Evolutionary conservation across 768 basidiomycete species (phyloP), one percentile per base, ranked within the genome.

Genomic region (Leccinum rimulosum): DNA sequence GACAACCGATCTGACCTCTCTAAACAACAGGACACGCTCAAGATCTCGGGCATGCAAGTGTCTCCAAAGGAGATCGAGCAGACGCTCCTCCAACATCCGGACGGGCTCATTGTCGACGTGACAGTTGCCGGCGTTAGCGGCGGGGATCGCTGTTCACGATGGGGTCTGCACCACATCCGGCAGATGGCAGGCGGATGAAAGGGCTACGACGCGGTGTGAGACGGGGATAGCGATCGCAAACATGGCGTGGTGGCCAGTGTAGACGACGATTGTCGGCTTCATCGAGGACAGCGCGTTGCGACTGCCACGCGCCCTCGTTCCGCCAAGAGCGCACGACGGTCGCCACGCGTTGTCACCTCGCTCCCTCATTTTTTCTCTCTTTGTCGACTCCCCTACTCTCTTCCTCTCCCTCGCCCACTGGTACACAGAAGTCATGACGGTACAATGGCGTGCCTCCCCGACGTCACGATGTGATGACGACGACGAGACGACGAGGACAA

Each of bases 21-120:
- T 28, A 15, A 36, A 15, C 0, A 25, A 45, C 27, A 90, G 85
- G 91, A 93, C 66, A 91, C 84, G 0, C 77, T 93, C 15, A 93
- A 93, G 68, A 80, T 93, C 3, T 90, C 88, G 0, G 91, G 91
- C 4, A 77, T 77, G 52, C 91, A 93, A 71, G 91, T 93, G 0
- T 90, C 91, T 0, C 91, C 90, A 0, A 80, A 82, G 14, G 91
- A 93, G 67, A 87, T 93, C 55, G 91, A 93, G 68, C 77, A 83
- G 28, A 80, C 79, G 25, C 74, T 93, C 2, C 77, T 85, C 25
- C 77, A 76, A 0, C 83, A 92, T 43, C 87, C 89, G 0, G 79
- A 79, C 5, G 75, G 75, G n/a, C 77, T 90, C 52, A 81, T 92
- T 58, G 71, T 68, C 8, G 91, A 93, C 60, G 87, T 77, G 11